Percentiles rank a stretch among this genome's conserved stretches.
These are phyloP conservation scores for Sporopachydermia lactativora DNA, from an alignment of 805 yeast genomes.

Conservation along the genomic window DNA sequence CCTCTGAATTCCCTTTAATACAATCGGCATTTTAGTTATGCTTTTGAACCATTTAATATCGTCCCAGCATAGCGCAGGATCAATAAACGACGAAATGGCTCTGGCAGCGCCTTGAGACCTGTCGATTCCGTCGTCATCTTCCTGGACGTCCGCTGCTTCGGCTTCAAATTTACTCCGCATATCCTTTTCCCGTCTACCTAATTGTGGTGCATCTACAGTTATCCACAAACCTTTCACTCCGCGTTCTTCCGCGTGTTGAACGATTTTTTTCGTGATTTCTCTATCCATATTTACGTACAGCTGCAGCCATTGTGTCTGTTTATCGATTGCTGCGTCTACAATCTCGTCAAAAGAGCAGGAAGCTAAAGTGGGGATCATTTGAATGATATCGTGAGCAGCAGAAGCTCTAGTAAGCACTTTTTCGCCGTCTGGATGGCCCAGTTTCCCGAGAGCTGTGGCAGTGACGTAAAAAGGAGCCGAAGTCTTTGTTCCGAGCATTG, in stretches of 20 bases:
- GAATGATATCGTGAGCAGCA: constrained; percentile 53
- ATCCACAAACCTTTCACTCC: constrained; percentile 76
- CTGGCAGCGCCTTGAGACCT: constrained; percentile 73
- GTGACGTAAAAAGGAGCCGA: constrained; percentile 76
- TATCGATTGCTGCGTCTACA: constrained; percentile 46
- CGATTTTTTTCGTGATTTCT: constrained; percentile 40
- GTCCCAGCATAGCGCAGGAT: constrained; percentile 49
- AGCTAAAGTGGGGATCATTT: constrained; percentile 89
- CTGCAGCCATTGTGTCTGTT: constrained; percentile 81
- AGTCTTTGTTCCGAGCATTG: constrained; percentile 58
- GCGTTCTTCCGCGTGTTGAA: constrained; percentile 56
- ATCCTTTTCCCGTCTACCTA: constrained; percentile 87
- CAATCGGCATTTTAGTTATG: constrained; percentile 48
- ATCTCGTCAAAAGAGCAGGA: constrained; percentile 83
- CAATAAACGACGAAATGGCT: constrained; percentile 78
- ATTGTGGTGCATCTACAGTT: constrained; percentile 86
- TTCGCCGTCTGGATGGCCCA: constrained; percentile 93
- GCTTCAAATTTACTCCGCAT: constrained; percentile 47
- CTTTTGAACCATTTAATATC: constrained; percentile 43
- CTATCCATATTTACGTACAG: constrained; percentile 73
- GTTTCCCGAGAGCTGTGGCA: constrained; percentile 85
- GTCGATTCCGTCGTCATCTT: constrained; percentile 35
- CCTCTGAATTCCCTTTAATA: constrained; percentile 76
- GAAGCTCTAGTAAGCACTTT: constrained; percentile 76
- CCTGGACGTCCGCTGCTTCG: constrained; percentile 31